Evolutionary conservation across 202 grass and related monocot species (phyloP), one percentile per base, ranked within the genome.

Genomic region (Thinopyrum obtusiflorum): DNA sequence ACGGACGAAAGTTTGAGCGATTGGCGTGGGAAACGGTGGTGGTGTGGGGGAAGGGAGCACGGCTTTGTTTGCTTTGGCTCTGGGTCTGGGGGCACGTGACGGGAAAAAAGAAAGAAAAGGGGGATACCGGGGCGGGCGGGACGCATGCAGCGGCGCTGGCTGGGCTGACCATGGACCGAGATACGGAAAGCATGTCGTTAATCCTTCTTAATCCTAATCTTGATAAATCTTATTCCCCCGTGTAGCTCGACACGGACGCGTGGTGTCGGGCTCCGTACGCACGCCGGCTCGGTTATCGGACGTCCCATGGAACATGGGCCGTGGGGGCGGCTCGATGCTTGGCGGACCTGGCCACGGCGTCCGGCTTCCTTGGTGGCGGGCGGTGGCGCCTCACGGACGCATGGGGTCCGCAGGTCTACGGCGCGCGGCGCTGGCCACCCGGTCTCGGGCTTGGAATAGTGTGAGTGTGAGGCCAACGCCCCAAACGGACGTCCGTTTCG

Each of bases 181-280:
- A 76, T n/a, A 76, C 46, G 73, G 46, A 76, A 76, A 55, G 46
- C 15, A 76, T 76, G 73, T 76, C 73, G 10, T 75, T 29, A 31
- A 10, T 53, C 44, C 0, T 75, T 31, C 25, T 29, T 74, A 29
- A 47, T 47, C 20, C 4, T 61, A 4, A 24, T n/a, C 7, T 21
- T 9, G 2, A 10, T 21, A 21, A 75, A 31, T 55, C 2, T 6
- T 5, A 55, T 76, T 76, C 72, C 46, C 26, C 46, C 72, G 26
- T 53, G 31, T 72, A 26, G 68, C 68, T 44, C 35, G 68, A 72
- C 68, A 72, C n/a, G 37, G 21, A 9, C 6, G 23, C 2, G 37
- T 72, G 68, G 36, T 72, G 68, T 72, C 37, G 11, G 37, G 20
- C 10, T 3, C 5, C 67, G 8, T 40, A 24, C 67, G 35, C 35